Evolutionary conservation across 805 yeast species (phyloP), one percentile per base, ranked within the genome.

Genomic region (Metschnikowia reukaufii): DNA sequence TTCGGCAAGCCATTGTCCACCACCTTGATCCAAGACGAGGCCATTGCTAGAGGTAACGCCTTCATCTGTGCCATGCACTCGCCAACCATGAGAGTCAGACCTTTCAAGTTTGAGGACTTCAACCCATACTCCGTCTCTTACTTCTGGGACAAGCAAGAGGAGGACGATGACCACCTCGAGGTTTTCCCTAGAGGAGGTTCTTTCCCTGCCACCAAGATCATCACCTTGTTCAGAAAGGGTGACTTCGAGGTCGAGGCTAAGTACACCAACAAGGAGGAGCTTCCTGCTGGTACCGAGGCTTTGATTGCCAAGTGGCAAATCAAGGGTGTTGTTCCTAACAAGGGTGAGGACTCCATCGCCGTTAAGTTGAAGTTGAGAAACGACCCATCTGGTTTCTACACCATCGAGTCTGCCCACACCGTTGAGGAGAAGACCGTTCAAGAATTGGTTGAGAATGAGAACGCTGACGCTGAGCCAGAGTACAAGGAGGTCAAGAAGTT

Each of bases 1-100:
- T 89, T 94, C 67, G 64, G 88, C 68, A 56, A 52, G 57, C 57
- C 48, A 16, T 52, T 94, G 66, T 88, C 97, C 34, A 86, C 87
- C 78, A 95, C 98, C 60, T 82, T 95, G 74, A 94, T 94, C 81
- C 97, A 91, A 77, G 99, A 94, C 68, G 99, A 94, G 80, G 97
- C 99, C 54, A 86, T 92, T 68, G 98, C 99, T 47, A 88, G 92
- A 73, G 99, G 99, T 78, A 96, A 96, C 62, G 97, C 99, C 40
- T 94, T 94, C 51, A 87, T 94, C 64, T 94, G 99, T 73, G 99
- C 99, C 59, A 88, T 90, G 76, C 98, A 91, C 79, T 92, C 98
- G 30, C 99, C 99, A 73, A 91, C 97, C 56, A 83, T 94, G 63
- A 88, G 99, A 77, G 99, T 94, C 44, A 87, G 98, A 75, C 97